A percentile compares a stretch with the other conserved stretches of the same genome.
These are phyloP conservation scores for Sporothrix dimorphospora DNA, from an alignment of 2,329 filamentous ascomycete species.

Conservation along the genomic window DNA sequence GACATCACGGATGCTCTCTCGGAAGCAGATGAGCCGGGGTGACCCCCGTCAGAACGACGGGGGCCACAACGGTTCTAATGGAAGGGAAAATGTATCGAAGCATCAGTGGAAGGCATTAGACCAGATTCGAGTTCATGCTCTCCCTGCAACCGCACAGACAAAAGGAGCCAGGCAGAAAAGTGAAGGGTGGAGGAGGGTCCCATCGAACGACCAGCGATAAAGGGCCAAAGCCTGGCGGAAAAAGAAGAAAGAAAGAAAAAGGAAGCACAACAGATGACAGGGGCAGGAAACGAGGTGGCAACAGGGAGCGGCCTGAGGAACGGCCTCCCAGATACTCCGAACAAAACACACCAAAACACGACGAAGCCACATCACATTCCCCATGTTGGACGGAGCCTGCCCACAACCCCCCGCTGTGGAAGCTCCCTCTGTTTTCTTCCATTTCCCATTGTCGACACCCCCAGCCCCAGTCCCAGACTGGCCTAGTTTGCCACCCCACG, in stretches of 20 bases:
- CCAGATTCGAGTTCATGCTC: constrained; percentile 25
- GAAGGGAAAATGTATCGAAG: constrained; percentile 24
- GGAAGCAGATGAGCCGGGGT: background rate
- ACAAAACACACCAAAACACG: background rate
- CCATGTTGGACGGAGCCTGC: background rate
- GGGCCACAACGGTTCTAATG: background rate
- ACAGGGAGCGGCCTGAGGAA: background rate
- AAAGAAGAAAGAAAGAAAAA: background rate
- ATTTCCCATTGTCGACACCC: background rate
- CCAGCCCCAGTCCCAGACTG: background rate
- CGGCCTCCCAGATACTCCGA: background rate
- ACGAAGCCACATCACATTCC: background rate
- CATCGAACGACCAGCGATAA: constrained; percentile 7
- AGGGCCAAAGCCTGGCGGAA: background rate
- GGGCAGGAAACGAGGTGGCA: background rate
- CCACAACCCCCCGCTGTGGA: background rate
- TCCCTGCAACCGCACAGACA: constrained; percentile 31
- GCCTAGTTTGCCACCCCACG: background rate
- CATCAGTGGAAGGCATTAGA: constrained; percentile 26
- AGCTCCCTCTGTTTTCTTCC: background rate
- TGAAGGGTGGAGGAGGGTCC: background rate
- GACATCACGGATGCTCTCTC: background rate
- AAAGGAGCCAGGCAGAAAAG: constrained; percentile 2
- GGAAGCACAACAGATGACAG: background rate
- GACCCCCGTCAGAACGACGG: background rate